These are phyloP conservation scores for Chlorophyllum brunneum DNA, from an alignment of 768 basidiomycete species.

Conservation along the genomic window DNA sequence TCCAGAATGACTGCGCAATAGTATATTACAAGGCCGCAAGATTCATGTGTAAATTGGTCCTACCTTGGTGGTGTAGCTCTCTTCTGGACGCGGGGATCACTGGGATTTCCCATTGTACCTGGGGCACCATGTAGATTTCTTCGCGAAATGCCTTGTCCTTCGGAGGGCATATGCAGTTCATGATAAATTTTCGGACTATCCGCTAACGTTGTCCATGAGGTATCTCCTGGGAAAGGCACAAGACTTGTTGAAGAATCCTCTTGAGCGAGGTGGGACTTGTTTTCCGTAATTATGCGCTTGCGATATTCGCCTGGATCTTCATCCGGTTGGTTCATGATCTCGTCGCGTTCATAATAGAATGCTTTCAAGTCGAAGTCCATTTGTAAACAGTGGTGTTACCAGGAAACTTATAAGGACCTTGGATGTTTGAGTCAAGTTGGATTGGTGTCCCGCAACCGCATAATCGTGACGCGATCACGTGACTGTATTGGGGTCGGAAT, in stretches of 20 bases:
- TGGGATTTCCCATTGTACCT: not conserved
- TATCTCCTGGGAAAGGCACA: not conserved
- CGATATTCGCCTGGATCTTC: slow-evolving; percentile 50
- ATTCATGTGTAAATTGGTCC: not conserved
- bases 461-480: slow-evolving; percentile 11
- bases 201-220: no score
- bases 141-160: no score
- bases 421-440: not conserved
- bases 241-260: not conserved
- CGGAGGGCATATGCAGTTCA: no score
- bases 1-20: not conserved
- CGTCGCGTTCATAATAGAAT: slow-evolving; percentile 55
- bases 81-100: not conserved
- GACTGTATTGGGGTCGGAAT: no score
- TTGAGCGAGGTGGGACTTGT: slow-evolving; percentile 6
- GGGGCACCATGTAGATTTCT: no score
- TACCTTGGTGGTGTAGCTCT: not conserved
- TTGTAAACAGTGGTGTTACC: no score
- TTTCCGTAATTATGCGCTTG: slow-evolving; percentile 21
- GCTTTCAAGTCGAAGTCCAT: slow-evolving; percentile 34
- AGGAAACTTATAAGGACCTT: not conserved
- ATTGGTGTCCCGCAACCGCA: slow-evolving; percentile 8
- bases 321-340: slow-evolving; percentile 48
- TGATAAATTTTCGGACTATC: no score
- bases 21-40: not conserved